Evolutionary conservation across 164 flowering plant species (phyloP), one percentile per base, ranked within the genome.

Genomic region (Berberis thunbergii): DNA sequence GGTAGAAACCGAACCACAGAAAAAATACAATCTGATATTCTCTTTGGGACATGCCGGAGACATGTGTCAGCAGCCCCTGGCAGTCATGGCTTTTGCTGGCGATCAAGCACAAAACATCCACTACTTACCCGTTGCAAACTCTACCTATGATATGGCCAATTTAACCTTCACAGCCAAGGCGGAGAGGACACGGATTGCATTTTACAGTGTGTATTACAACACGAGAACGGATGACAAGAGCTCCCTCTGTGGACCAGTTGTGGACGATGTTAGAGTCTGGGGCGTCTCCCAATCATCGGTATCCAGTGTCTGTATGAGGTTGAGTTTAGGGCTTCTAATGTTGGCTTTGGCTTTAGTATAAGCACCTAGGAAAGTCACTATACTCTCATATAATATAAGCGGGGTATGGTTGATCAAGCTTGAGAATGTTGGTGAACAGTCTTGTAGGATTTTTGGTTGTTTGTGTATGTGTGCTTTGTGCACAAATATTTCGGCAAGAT

Each of bases 221-320:
- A 86, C 92, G 1, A 80, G 96, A 73, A 80, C 68, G 2, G 97
- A 91, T 56, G 97, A 95, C 64, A 78, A 70, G 86, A 89, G 86
- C 75, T 95, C 99, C 2, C 74, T 95, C 2, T 95, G 99, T 72
- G 99, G 99, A 40, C 99, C 99, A 0, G 97, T 95, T 63, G 78
- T 95, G 41, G 99, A 95, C 57, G 92, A 89, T 43, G 85, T 95
- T n/a, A 74, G 84, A 65, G 98, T 94, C 3, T 83, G 87, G 83
- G 76, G 68, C 2, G 66, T 69, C n/a, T 86, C 96, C 0, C 73
- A 76, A 41, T 70, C 88, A 1, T 26, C 26, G 26, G 26, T 54
- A 0, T 72, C 74, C 57, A 67, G 54, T 72, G 74, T 72, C 67
- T 39, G 73, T 61, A 69, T 70, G 45, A 61, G 73, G 45, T 68